Percentiles rank a stretch among this genome's conserved stretches.
Conservation (phyloP, 768 basidiomycete species). For the Lactifluus subvellereus region DNA sequence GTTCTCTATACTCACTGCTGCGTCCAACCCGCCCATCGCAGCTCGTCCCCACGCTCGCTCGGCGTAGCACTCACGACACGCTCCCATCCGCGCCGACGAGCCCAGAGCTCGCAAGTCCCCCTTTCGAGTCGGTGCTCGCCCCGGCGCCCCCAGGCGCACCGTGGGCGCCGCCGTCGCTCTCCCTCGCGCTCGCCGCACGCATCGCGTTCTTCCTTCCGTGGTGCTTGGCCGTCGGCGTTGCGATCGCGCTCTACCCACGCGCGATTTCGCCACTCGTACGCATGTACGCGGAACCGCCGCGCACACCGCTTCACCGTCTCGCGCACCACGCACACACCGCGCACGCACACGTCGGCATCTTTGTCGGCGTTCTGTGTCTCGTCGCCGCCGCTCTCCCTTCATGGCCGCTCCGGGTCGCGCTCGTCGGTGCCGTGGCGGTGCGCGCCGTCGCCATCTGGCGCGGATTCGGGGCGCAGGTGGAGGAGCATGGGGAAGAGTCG, state of each 20-base stretch:
- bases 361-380: conserved; percentile 7
- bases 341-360: conserved; percentile 18
- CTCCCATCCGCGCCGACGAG: not conserved
- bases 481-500: not conserved
- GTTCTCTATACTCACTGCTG: not conserved
- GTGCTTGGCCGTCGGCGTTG: conserved; percentile 20
- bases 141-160: not conserved
- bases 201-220: conserved; percentile 19
- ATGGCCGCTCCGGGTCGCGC: not conserved
- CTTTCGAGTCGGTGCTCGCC: not conserved
- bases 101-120: not conserved
- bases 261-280: conserved; percentile 11
- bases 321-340: conserved; percentile 23
- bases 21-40: not conserved
- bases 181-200: conserved; percentile 4
- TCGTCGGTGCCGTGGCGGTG: not conserved
- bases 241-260: conserved; percentile 12
- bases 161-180: not conserved
- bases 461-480: not conserved
- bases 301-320: conserved; percentile 20
- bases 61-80: conserved; percentile 6
- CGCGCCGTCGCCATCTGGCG: conserved; percentile 12
- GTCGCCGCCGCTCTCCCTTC: not conserved
- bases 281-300: not conserved
- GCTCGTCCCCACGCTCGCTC: not conserved